These are phyloP conservation scores for Candida peoriensis DNA, from an alignment of 805 yeast genomes.

Conservation along the genomic window DNA sequence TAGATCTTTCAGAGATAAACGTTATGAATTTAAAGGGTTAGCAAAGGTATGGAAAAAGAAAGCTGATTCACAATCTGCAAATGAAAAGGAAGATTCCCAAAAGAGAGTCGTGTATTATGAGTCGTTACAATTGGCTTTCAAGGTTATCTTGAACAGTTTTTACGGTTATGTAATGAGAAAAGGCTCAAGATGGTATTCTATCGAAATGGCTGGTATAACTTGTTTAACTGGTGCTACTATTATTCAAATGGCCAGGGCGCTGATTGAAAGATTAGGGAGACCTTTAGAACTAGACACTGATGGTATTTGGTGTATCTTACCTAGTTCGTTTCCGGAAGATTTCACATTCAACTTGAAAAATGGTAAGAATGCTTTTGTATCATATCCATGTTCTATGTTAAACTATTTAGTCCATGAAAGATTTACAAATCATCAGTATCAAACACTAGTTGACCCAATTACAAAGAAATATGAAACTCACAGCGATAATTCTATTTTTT, in stretches of 20 bases:
- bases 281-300: conserved; percentile 97
- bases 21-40: conserved; percentile 90
- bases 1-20: conserved; percentile 87
- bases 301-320: conserved; percentile 99
- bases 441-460: conserved; percentile 69
- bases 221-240: conserved; percentile 97
- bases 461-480: conserved; percentile 65
- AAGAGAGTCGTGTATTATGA: conserved; percentile 93
- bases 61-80: conserved; percentile 44
- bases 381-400: conserved; percentile 95
- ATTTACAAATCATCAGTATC: conserved; percentile 94
- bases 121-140: conserved; percentile 93
- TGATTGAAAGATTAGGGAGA: conserved; percentile 90
- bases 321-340: conserved; percentile 89
- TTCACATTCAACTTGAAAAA: conserved; percentile 63
- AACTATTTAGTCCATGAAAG: conserved; percentile 86
- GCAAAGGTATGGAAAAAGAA: conserved; percentile 95
- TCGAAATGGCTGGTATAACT: conserved; percentile 99
- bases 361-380: conserved; percentile 72
- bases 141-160: conserved; percentile 92
- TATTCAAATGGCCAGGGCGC: conserved; percentile 91
- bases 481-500: conserved; percentile 91
- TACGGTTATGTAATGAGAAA: conserved; percentile 99
- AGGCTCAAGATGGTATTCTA: conserved; percentile 98
- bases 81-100: conserved; percentile 81